Evolutionary conservation across 495 filamentous ascomycete species (phyloP).

Genomic region (Staphylotrichum tortipilum): DNA sequence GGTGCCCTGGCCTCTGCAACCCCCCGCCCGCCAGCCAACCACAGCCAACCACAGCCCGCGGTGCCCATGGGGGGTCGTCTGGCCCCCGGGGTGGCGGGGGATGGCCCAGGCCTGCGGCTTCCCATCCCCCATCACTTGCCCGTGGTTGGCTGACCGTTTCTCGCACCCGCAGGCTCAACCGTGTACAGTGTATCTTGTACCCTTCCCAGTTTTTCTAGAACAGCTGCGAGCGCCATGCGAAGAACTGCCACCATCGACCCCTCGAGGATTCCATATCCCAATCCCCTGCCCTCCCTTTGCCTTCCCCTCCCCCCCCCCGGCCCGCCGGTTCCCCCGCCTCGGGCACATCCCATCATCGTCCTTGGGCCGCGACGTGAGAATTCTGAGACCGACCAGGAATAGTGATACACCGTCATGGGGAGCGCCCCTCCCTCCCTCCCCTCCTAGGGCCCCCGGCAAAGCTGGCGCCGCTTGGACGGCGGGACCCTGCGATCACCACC

Average conservation of each 20-base stretch:
- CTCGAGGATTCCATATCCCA: no score
- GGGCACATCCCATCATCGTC: no score
- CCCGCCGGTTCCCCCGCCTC: no score
- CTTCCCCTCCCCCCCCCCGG: not conserved
- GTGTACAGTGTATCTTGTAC: not conserved
- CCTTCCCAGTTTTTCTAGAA: not conserved
- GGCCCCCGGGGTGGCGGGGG: not conserved
- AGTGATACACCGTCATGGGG: not conserved
- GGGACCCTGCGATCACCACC: constrained; percentile 7
- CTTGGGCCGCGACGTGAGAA: constrained; percentile 1
- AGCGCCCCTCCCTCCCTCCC: no score
- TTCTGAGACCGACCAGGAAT: not conserved
- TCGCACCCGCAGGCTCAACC: constrained; percentile 3
- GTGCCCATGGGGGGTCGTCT: not conserved
- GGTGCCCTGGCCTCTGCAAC: not conserved
- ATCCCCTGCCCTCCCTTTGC: no score
- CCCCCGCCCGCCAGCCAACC: constrained; percentile 4
- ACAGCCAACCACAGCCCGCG: not conserved
- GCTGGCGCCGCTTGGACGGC: constrained; percentile 4
- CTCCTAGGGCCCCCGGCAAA: not conserved
- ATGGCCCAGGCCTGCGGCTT: constrained; percentile 3
- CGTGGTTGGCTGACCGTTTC: constrained; percentile 2
- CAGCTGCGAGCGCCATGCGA: no score
- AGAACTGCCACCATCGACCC: no score
- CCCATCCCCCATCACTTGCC: not conserved